Conservation (phyloP, 2,329 filamentous ascomycete species). For the Ascochyta clinopodiicola region DNA sequence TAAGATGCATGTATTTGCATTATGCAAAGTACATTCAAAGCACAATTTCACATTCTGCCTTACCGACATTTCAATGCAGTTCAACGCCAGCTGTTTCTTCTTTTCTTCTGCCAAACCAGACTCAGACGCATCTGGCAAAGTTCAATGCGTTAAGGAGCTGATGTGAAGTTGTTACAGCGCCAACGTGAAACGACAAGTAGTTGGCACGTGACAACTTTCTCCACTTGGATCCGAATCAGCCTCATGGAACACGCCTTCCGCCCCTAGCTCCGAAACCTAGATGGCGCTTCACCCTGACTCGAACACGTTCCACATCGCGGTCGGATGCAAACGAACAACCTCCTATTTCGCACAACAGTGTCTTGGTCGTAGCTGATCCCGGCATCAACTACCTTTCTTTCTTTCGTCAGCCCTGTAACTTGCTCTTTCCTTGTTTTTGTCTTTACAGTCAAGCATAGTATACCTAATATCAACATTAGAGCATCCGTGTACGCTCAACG, state of each 20-base stretch:
- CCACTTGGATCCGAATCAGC: constrained; percentile 12
- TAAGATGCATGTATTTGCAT: constrained; percentile 3
- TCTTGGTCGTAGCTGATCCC: not conserved
- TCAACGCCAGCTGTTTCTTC: constrained; percentile 1
- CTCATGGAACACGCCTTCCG: constrained; percentile 2
- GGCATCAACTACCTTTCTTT: not conserved
- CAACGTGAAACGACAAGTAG: constrained; percentile 9
- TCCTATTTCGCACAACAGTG: constrained; percentile 9
- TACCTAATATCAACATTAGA: constrained; percentile 1
- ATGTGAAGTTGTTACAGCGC: constrained; percentile 9
- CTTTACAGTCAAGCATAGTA: not conserved
- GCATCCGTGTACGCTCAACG: not conserved
- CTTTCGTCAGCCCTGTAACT: not conserved
- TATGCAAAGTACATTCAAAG: not conserved
- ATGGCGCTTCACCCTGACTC: constrained; percentile 13
- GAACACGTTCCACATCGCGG: constrained; percentile 8
- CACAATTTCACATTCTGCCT: not conserved
- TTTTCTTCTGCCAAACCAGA: not conserved
- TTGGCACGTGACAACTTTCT: constrained; percentile 8
- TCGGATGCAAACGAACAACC: constrained; percentile 7
- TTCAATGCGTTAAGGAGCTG: constrained; percentile 9
- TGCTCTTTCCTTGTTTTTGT: not conserved
- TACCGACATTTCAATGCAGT: not conserved
- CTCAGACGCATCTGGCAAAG: constrained; percentile 9
- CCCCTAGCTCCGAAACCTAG: constrained; percentile 11